Evolutionary conservation across 495 filamentous ascomycete species (phyloP).

Genomic region (Sabuloglossum arenarium): DNA sequence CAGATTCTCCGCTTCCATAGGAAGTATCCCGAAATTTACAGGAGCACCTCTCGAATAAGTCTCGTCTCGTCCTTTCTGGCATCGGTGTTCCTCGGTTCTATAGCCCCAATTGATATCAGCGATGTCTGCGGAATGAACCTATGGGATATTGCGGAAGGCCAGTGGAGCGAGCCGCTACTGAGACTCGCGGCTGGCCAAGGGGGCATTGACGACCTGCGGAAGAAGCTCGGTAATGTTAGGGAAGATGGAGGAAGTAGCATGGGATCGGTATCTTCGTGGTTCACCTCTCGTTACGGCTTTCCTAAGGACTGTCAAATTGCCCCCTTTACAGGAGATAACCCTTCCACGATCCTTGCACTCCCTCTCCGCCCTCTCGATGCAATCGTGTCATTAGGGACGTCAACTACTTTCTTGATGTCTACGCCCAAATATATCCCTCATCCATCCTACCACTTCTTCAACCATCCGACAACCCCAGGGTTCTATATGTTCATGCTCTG

Average conservation of each 20-base stretch:
- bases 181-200: slow-evolving; percentile 52
- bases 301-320: slow-evolving; percentile 48
- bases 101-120: slow-evolving; percentile 81
- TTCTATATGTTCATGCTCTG: slow-evolving; percentile 90
- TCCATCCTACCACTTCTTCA: slow-evolving; percentile 37
- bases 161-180: slow-evolving; percentile 55
- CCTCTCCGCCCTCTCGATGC: slow-evolving; percentile 72
- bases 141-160: slow-evolving; percentile 62
- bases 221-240: slow-evolving; percentile 62
- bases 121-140: slow-evolving; percentile 96
- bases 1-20: slow-evolving; percentile 78
- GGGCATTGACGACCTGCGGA: slow-evolving; percentile 43
- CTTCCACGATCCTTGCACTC: slow-evolving; percentile 77
- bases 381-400: slow-evolving; percentile 85
- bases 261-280: slow-evolving; percentile 55
- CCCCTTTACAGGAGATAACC: slow-evolving; percentile 90
- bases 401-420: slow-evolving; percentile 91
- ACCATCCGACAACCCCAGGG: slow-evolving; percentile 22
- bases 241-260: slow-evolving; percentile 62
- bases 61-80: slow-evolving; percentile 91
- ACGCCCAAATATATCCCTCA: slow-evolving; percentile 78
- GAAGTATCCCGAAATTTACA: slow-evolving; percentile 63
- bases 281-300: slow-evolving; percentile 59
- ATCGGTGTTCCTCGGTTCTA: slow-evolving; percentile 65
- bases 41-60: slow-evolving; percentile 62